Evolutionary conservation across 805 yeast species (phyloP).

Genomic region (Starmerella vitae): DNA sequence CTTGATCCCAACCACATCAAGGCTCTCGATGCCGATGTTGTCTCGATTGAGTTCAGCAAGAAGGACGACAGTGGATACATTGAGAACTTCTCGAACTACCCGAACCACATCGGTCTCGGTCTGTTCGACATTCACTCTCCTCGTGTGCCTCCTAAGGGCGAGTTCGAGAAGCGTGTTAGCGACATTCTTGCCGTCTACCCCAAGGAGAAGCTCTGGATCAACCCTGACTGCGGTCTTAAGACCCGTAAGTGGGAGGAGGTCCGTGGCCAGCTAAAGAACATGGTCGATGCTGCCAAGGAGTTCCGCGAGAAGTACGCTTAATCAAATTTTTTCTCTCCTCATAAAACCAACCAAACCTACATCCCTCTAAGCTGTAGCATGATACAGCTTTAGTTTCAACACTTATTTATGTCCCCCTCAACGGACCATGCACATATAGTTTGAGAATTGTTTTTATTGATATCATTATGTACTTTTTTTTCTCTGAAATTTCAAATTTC

Average conservation of each 20-base stretch:
- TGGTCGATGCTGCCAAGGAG: conserved; percentile 98
- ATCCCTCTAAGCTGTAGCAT: neutral
- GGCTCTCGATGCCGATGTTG: conserved; percentile 99
- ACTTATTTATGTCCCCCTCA: conserved; percentile 23
- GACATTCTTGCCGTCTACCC: conserved; percentile 95
- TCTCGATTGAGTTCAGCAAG: conserved; percentile 98
- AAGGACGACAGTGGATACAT: conserved; percentile 98
- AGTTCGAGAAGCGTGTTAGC: conserved; percentile 83
- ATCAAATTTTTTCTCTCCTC: too few relatives aligned
- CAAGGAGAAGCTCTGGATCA: conserved; percentile 97
- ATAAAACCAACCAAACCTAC: too few relatives aligned
- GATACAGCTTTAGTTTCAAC: conserved; percentile 16
- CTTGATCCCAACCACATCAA: conserved; percentile 98
- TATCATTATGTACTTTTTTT: neutral
- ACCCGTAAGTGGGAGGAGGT: conserved; percentile 99
- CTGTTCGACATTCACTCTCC: conserved; percentile 99
- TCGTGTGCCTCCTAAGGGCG: conserved; percentile 96
- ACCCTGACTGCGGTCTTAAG: conserved; percentile 99
- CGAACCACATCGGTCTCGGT: conserved; percentile 99
- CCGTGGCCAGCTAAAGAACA: conserved; percentile 85
- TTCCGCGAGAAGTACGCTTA: conserved; percentile 51
- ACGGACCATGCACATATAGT: conserved; percentile 21
- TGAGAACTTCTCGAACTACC: conserved; percentile 94
- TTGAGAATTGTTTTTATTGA: conserved; percentile 5
- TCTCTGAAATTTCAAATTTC: neutral